These are phyloP conservation scores for Takakia lepidozioides DNA, from an alignment of 225 moss, liverwort and hornwort species.

Conservation along the genomic window DNA sequence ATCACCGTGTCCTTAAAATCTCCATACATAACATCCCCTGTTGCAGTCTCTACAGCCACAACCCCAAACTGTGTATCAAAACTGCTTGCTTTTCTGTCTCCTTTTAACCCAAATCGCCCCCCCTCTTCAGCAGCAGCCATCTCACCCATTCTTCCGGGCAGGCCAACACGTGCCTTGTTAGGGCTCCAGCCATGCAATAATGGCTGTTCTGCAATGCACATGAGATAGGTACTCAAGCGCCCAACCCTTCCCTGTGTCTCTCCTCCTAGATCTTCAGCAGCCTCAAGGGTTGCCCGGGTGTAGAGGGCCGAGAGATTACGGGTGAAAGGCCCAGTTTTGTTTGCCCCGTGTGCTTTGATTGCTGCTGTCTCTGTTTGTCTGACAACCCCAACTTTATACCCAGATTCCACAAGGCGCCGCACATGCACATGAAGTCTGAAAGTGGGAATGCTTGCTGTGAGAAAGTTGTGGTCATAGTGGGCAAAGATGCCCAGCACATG, in stretches of 20 bases:
- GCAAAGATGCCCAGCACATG: slow-evolving; percentile 75
- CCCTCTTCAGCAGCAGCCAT: no score
- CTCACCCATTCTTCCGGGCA: no score
- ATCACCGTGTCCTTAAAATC: slow-evolving; percentile 75
- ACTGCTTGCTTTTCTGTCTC: slow-evolving; percentile 39
- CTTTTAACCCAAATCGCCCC: slow-evolving; percentile 12
- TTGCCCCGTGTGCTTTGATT: slow-evolving; percentile 84
- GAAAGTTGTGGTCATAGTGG: slow-evolving; percentile 79
- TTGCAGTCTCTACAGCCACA: slow-evolving; percentile 87
- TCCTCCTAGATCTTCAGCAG: slow-evolving; percentile 84
- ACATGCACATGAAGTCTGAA: slow-evolving; percentile 95
- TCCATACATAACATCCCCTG: slow-evolving; percentile 91
- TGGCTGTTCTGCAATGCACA: slow-evolving; percentile 84
- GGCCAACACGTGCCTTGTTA: slow-evolving; percentile 29
- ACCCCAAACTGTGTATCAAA: slow-evolving; percentile 71
- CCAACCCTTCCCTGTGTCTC: slow-evolving; percentile 38
- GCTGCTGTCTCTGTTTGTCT: slow-evolving; percentile 98
- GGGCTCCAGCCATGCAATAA: slow-evolving; percentile 27
- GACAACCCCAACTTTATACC: slow-evolving; percentile 93
- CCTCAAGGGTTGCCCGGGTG: slow-evolving; percentile 84
- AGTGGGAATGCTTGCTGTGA: slow-evolving; percentile 83
- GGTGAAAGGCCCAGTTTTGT: slow-evolving; percentile 83
- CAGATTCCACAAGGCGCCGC: slow-evolving; percentile 89
- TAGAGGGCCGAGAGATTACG: slow-evolving; percentile 89
- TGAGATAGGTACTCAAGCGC: slow-evolving; percentile 74